phyloP scores from a whole-genome alignment of 768 basidiomycete species.

The Leccinum arenicola region DNA sequence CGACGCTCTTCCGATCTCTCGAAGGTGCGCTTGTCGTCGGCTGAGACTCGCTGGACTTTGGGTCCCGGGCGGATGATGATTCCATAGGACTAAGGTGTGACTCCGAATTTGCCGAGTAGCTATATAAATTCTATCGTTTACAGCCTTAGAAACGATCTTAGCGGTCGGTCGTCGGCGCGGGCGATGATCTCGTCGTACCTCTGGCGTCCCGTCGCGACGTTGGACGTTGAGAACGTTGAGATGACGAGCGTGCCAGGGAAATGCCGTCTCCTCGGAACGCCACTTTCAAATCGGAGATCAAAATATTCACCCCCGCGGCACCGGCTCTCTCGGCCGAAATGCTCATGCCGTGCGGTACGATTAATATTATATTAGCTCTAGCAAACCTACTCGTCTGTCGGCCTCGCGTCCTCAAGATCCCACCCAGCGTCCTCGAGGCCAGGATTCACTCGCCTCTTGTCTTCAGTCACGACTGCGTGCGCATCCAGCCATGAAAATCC shows the following conservation, averaged over 20 bases:
- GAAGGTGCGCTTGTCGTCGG: conserved; percentile 40
- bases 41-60: conserved; percentile 37
- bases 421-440: conserved; percentile 41
- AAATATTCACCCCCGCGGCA: conserved; percentile 22
- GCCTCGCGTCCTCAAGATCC: conserved; percentile 21
- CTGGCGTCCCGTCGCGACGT: conserved; percentile 13
- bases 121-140: conserved; percentile 15
- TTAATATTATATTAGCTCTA: neutral
- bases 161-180: conserved; percentile 9
- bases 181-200: conserved; percentile 18
- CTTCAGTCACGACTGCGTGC: conserved; percentile 58
- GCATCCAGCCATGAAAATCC: conserved; percentile 81
- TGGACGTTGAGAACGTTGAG: conserved; percentile 10
- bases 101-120: conserved; percentile 33
- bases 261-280: conserved; percentile 28
- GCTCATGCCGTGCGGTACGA: conserved; percentile 1
- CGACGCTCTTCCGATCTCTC: no score
- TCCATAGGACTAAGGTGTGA: conserved; percentile 37
- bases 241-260: conserved; percentile 20
- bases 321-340: neutral
- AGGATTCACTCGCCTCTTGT: conserved; percentile 74
- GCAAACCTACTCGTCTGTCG: conserved; percentile 11
- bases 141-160: conserved; percentile 5
- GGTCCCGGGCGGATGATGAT: conserved; percentile 48
- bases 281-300: conserved; percentile 23